Percentiles rank a stretch among this genome's conserved stretches.
Evolutionary conservation across 257 asterid genomes (phyloP).

Genomic region (Striga asiatica): DNA sequence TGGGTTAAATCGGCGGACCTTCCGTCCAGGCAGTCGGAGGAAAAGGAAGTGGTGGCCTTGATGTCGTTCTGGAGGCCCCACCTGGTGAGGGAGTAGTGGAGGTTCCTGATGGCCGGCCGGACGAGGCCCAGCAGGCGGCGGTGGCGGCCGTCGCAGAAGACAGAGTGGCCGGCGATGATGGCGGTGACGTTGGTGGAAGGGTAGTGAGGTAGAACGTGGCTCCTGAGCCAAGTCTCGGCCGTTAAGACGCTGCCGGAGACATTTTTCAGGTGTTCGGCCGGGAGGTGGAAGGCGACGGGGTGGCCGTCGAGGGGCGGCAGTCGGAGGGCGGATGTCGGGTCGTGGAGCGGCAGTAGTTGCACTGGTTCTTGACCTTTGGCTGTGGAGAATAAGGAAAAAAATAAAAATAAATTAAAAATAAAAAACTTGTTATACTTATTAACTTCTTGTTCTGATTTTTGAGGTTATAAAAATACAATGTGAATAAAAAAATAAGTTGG

Average conservation of each 20-base stretch:
- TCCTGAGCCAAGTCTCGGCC: constrained; percentile 72
- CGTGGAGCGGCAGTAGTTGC: constrained; percentile 26
- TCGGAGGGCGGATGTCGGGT: constrained; percentile 20
- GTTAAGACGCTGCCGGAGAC: constrained; percentile 48
- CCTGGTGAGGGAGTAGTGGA: constrained; percentile 70
- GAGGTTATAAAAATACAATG: no score
- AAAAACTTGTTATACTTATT: no score
- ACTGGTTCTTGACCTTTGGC: constrained; percentile 41
- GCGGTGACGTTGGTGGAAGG: constrained; percentile 51
- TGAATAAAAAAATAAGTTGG: neutral
- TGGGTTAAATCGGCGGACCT: constrained; percentile 24
- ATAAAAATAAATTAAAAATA: no score
- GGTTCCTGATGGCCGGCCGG: constrained; percentile 55
- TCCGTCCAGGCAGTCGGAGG: constrained; percentile 41
- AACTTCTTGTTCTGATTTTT: no score
- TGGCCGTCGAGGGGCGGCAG: constrained; percentile 13
- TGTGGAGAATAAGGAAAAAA: constrained; percentile 17
- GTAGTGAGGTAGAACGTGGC: constrained; percentile 48
- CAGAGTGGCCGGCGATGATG: constrained; percentile 43
- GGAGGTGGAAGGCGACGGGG: constrained; percentile 40
- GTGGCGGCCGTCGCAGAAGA: constrained; percentile 31
- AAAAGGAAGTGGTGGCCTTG: constrained; percentile 43
- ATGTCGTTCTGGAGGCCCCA: constrained; percentile 78
- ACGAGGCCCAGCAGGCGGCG: constrained; percentile 22
- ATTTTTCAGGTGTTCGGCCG: constrained; percentile 28